Evolutionary conservation across 2,329 filamentous ascomycete genomes (phyloP).

Genomic region (Pyrenophora seminiperda): DNA sequence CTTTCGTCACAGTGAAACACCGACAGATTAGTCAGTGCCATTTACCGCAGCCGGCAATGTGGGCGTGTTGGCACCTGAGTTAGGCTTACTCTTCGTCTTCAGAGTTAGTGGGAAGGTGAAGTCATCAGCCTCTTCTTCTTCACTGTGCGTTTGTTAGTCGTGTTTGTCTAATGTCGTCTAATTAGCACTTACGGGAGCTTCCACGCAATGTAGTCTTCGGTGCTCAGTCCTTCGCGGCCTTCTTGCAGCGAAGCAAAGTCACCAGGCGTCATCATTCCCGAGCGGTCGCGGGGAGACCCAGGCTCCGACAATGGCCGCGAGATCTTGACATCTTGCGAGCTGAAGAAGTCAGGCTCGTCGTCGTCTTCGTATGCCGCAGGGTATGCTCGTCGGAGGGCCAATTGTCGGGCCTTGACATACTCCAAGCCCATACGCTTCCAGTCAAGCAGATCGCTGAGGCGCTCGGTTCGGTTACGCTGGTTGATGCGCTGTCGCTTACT

Average conservation of each 20-base stretch:
- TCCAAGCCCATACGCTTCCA: conserved; percentile 99
- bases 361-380: conserved; percentile 78
- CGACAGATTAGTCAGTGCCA: conserved; percentile 28
- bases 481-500: conserved; percentile 97
- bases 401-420: conserved; percentile 94
- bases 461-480: conserved; percentile 94
- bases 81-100: conserved; percentile 52
- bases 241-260: conserved; percentile 98
- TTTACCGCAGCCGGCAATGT: conserved; percentile 34
- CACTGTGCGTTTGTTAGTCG: conserved; percentile 51
- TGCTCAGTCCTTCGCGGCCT: conserved; percentile 87
- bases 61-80: conserved; percentile 40
- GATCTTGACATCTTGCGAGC: conserved; percentile 92
- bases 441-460: conserved; percentile 90
- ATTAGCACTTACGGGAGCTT: conserved; percentile 82
- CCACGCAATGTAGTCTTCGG: conserved; percentile 98
- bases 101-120: conserved; percentile 74
- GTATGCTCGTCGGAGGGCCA: conserved; percentile 90
- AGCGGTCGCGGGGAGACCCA: conserved; percentile 85
- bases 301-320: conserved; percentile 92
- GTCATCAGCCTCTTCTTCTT: conserved; percentile 88
- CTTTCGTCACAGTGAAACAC: conserved; percentile 10
- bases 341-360: conserved; percentile 88
- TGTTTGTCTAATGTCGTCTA: not conserved
- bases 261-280: conserved; percentile 98